Evolutionary conservation across 257 asterid species (phyloP).

Genomic region (Lantana camara): DNA sequence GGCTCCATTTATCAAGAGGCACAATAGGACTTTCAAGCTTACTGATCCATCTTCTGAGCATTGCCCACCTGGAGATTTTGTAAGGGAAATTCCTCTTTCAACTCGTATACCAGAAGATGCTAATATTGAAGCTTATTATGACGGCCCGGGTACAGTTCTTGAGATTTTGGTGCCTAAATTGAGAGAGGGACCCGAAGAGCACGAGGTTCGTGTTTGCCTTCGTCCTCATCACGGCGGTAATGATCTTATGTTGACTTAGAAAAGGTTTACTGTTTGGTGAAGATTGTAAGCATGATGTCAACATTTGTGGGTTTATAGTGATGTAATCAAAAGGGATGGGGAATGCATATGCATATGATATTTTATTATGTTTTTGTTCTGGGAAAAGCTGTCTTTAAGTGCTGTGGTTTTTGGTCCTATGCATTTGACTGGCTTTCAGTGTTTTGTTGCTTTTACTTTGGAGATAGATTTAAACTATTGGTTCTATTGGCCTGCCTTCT

Average conservation of each 20-base stretch:
- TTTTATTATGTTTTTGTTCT: constrained; percentile 7
- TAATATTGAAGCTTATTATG: constrained; percentile 50
- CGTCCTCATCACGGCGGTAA: constrained; percentile 50
- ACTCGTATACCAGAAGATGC: constrained; percentile 58
- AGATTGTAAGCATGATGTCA: constrained; percentile 4
- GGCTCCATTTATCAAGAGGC: constrained; percentile 44
- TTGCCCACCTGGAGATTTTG: constrained; percentile 56
- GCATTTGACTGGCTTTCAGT: constrained; percentile 23
- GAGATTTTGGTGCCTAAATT: constrained; percentile 55
- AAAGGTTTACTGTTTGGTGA: constrained; percentile 13
- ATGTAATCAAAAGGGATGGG: neutral
- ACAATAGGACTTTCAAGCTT: constrained; percentile 50
- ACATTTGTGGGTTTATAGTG: constrained; percentile 1
- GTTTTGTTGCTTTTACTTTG: neutral
- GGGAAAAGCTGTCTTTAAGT: neutral
- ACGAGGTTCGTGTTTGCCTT: constrained; percentile 53
- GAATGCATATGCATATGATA: constrained; percentile 12
- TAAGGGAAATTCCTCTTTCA: constrained; percentile 47
- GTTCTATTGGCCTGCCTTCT: too few species aligned
- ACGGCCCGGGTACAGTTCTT: constrained; percentile 40
- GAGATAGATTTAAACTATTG: too few species aligned
- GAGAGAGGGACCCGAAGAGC: constrained; percentile 48
- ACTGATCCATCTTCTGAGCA: constrained; percentile 46
- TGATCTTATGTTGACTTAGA: constrained; percentile 46
- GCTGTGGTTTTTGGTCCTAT: constrained; percentile 30